Conservation (phyloP, 1,284 basidiomycete species). For the Ustilago trichophora region DNA sequence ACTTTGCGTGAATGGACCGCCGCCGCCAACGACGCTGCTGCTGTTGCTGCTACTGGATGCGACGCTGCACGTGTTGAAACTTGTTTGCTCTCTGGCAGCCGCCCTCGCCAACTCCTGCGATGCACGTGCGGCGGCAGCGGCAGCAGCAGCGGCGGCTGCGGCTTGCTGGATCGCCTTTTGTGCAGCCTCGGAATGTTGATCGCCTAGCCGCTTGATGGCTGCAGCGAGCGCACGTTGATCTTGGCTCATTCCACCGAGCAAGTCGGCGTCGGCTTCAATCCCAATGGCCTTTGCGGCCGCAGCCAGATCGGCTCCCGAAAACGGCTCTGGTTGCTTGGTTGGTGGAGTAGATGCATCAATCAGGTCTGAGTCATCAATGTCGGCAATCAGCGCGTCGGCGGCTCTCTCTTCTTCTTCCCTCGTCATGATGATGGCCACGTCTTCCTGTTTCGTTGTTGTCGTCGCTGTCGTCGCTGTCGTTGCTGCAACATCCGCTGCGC, state of each 20-base stretch:
- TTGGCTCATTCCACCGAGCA: constrained; percentile 42
- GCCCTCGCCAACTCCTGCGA: constrained; percentile 41
- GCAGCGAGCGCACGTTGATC: constrained; percentile 49
- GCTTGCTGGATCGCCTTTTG: constrained; percentile 48
- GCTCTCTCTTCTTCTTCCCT: constrained; percentile 41
- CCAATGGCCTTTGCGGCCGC: constrained; percentile 55
- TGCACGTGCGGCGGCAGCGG: constrained; percentile 34
- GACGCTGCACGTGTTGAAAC: too few species aligned
- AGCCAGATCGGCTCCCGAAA: constrained; percentile 41
- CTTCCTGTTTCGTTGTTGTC: too few species aligned
- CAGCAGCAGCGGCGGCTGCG: constrained; percentile 25
- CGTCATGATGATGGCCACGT: constrained; percentile 26
- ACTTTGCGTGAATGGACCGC: too few species aligned
- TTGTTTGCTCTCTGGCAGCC: constrained; percentile 20
- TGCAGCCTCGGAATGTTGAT: constrained; percentile 32
- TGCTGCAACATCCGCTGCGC: neutral
- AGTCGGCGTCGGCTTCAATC: constrained; percentile 41
- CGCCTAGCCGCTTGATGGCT: constrained; percentile 47
- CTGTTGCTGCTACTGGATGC: too few species aligned
- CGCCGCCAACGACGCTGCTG: too few species aligned
- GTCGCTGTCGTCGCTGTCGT: neutral
- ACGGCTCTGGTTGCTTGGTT: constrained; percentile 9
- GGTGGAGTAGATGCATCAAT: neutral
- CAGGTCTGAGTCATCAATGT: constrained; percentile 17
- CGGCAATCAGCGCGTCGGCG: constrained; percentile 33